Conservation (phyloP, 495 filamentous ascomycete genomes). For the Penicillium antarcticum region DNA sequence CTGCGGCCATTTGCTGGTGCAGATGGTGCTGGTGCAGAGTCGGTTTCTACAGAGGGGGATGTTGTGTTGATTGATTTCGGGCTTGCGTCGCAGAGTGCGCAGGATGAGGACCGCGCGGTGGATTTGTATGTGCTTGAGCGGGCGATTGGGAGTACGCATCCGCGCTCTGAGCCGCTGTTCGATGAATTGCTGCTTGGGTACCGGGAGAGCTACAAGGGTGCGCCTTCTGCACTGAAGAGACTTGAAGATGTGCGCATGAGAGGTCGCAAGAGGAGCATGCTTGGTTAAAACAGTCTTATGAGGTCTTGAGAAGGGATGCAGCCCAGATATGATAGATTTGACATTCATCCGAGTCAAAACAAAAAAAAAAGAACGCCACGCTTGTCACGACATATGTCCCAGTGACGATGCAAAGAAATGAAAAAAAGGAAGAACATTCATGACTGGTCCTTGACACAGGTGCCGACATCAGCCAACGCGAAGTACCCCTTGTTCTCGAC, state of each 20-base stretch:
- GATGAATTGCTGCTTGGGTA: constrained; percentile 59
- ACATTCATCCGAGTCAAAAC: constrained; percentile 10
- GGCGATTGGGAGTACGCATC: constrained; percentile 95
- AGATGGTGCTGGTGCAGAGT: constrained; percentile 28
- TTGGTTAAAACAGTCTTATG: constrained; percentile 55
- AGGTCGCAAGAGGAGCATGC: constrained; percentile 96
- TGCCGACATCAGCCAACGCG: constrained; percentile 69
- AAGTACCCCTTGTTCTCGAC: constrained; percentile 99
- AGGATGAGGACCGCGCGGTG: constrained; percentile 91
- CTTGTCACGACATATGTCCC: constrained; percentile 18
- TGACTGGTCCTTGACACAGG: constrained; percentile 31
- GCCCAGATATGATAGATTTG: constrained; percentile 8
- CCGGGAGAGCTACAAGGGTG: constrained; percentile 55
- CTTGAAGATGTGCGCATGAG: constrained; percentile 93
- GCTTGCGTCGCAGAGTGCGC: constrained; percentile 73
- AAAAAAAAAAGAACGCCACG: constrained; percentile 32
- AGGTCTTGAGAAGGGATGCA: not conserved
- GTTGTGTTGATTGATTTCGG: constrained; percentile 95
- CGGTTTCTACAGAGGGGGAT: constrained; percentile 56
- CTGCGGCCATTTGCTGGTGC: constrained; percentile 41
- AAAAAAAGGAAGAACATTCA: constrained; percentile 5
- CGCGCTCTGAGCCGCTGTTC: constrained; percentile 77
- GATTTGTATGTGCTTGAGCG: constrained; percentile 96
- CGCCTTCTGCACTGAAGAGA: constrained; percentile 62
- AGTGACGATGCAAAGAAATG: not conserved